Evolutionary conservation across 164 flowering plant genomes (phyloP), one percentile per base, ranked within the genome.

Genomic region (Magnolia officinalis): DNA sequence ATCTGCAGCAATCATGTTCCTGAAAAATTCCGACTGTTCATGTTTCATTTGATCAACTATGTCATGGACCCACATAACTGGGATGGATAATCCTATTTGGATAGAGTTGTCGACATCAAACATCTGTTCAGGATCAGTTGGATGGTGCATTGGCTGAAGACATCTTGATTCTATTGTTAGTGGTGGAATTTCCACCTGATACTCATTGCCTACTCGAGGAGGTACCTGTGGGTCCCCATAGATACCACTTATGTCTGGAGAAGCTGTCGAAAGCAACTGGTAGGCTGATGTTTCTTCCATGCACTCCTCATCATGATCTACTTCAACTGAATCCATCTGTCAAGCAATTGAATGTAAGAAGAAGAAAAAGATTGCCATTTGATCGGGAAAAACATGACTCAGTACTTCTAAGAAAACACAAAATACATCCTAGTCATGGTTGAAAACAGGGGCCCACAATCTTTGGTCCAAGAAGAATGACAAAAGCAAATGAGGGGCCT

Each of bases 141-240:
- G 67, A 64, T 19, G 9, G 71, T 2, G 75, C n/a, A 18, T 24
- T 11, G 73, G 64, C 64, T 67, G 76, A 71, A 74, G 26, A 74
- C n/a, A 50, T 13, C 81, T 88, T 20, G 81, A 73, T 67, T 83
- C 77, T 31, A 79, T 9, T 24, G 79, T 20, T 4, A 87, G 55
- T 8, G 85, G 68, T 29, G 97, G 97, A 78, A 94, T 84, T 73
- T 94, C 87, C 69, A 79, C 95, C 80, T 96, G 99, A 81, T 86
- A 95, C 69, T 88, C 64, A 55, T 83, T 82, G 59, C 99, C 98
- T 75, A 92, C 82, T 72, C 98, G 91, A 80, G 97, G 92, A 63
- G 37, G 81, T 29, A 85, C 74, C 82, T 85, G 81, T 26, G 85
- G 91, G 2, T 86, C 89, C 66, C 88, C 90, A 81, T 81, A 83